These are phyloP conservation scores for Aureobasidium sp. DNA, from an alignment of 2,329 filamentous ascomycete genomes.

Conservation along the genomic window DNA sequence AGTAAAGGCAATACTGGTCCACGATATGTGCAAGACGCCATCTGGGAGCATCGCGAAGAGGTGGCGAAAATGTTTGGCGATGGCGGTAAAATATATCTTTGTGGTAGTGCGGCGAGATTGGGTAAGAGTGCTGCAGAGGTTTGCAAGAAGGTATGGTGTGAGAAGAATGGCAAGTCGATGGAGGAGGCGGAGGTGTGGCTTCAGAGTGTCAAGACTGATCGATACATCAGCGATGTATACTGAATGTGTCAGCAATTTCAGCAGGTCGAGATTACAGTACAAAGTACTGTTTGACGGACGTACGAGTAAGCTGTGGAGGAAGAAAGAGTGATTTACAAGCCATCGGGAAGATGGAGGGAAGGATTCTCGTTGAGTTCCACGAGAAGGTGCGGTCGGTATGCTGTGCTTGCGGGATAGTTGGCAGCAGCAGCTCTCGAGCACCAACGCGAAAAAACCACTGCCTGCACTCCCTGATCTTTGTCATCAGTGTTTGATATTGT, in stretches of 20 bases:
- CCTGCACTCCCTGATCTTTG: too few species aligned
- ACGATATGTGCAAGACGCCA: constrained; percentile 32
- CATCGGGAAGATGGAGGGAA: too few species aligned
- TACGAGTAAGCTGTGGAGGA: too few species aligned
- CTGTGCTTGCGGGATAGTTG: background rate
- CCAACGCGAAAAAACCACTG: too few species aligned
- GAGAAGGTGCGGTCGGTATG: background rate
- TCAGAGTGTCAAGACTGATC: constrained; percentile 28
- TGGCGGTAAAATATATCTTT: constrained; percentile 47
- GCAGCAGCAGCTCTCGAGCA: background rate
- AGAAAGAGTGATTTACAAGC: too few species aligned
- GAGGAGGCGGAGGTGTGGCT: constrained; percentile 34
- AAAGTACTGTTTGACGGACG: too few species aligned
- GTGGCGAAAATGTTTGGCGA: constrained; percentile 35
- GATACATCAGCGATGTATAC: constrained; percentile 39
- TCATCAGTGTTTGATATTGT: too few species aligned
- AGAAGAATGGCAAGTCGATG: constrained; percentile 32
- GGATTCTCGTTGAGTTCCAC: too few species aligned
- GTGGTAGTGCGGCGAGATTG: constrained; percentile 31
- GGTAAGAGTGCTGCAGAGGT: constrained; percentile 36
- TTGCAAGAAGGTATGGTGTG: constrained; percentile 38
- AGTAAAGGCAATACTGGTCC: background rate
- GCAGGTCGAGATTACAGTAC: too few species aligned
- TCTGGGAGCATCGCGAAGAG: constrained; percentile 28
- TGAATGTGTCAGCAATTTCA: background rate